Conservation (phyloP, 2,329 filamentous ascomycete genomes). For the Trichoderma koningiopsis region DNA sequence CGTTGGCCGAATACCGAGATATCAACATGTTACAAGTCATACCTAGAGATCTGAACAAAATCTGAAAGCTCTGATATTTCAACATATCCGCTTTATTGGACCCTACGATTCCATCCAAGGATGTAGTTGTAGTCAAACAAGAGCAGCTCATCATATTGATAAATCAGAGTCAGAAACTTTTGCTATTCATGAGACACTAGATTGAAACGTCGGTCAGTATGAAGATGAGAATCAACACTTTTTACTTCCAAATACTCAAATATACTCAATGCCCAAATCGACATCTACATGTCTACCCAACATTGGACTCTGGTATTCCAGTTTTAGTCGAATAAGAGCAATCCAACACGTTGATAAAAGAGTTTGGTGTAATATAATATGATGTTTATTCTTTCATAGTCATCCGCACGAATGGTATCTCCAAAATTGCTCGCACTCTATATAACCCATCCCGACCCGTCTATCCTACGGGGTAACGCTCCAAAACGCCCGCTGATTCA, state of each 20-base stretch:
- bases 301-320: background rate
- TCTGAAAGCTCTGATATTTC: background rate
- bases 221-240: background rate
- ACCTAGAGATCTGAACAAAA: no score
- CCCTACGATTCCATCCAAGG: no score
- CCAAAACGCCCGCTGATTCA: slow-evolving; percentile 28
- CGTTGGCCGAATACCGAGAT: background rate
- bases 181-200: background rate
- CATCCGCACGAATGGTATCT: slow-evolving; percentile 21
- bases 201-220: background rate
- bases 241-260: background rate
- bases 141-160: background rate
- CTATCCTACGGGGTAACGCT: slow-evolving; percentile 7
- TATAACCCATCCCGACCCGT: slow-evolving; percentile 5
- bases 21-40: background rate
- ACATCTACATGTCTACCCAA: accelerated
- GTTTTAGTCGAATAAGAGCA: background rate
- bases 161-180: background rate
- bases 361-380: background rate
- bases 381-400: background rate
- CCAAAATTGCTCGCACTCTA: slow-evolving; percentile 15
- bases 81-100: no score
- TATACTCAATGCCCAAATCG: background rate
- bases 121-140: no score
- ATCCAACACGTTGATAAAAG: background rate